Conservation (phyloP, 306 rosid species). For the Trichosanthes cucumerina region DNA sequence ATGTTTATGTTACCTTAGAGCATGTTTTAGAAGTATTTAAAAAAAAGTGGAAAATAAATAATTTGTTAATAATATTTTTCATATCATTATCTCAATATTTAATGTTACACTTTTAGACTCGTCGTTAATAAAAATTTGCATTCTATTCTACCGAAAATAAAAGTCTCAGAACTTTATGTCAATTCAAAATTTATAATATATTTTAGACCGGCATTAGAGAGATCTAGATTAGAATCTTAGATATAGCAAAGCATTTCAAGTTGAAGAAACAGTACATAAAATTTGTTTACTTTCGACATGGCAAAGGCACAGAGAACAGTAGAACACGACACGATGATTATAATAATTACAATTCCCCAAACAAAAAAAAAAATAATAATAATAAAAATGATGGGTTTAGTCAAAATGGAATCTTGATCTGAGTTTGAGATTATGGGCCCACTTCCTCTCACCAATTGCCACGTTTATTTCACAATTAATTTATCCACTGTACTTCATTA, state of each 20-base stretch:
- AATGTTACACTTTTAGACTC: no score
- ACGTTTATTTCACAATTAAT: background rate
- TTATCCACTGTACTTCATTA: background rate
- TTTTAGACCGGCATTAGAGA: no score
- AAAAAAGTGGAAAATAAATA: no score
- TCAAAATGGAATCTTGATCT: constrained; percentile 10
- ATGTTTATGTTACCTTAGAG: no score
- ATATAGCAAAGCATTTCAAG: background rate
- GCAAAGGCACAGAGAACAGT: background rate
- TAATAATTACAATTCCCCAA: constrained; percentile 1
- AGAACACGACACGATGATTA: constrained; percentile 8
- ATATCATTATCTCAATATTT: no score
- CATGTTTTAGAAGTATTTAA: no score
- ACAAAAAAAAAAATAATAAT: background rate
- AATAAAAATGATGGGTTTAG: background rate
- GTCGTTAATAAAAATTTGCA: no score
- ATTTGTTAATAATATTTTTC: no score
- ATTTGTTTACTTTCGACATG: background rate
- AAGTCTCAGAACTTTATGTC: no score
- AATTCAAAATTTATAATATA: no score
- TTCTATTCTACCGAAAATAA: no score
- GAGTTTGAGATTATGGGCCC: background rate
- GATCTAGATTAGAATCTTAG: no score
- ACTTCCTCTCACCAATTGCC: background rate
- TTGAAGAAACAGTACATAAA: background rate